Evolutionary conservation across 176 grass and related monocot genomes (phyloP).

Genomic region (Poa pratensis): DNA sequence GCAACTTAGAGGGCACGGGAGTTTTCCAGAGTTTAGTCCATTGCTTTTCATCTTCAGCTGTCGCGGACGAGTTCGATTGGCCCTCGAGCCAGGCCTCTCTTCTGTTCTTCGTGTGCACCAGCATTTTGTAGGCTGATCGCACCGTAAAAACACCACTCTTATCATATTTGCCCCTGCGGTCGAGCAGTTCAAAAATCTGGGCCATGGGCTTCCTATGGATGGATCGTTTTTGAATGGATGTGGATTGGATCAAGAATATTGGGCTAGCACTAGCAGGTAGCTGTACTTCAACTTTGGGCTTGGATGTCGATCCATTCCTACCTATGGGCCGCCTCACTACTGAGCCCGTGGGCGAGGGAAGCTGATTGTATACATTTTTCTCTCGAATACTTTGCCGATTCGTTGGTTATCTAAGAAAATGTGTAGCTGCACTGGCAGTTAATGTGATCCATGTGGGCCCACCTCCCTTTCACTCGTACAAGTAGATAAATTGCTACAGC

Average conservation of each 20-base stretch:
- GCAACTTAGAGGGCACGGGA: no score
- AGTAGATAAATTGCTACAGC: background rate
- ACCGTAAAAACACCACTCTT: no score
- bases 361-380: background rate
- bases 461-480: background rate
- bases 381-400: no score
- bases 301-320: background rate
- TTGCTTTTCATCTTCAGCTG: no score
- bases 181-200: no score
- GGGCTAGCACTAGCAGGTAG: background rate
- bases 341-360: background rate
- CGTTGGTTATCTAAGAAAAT: background rate
- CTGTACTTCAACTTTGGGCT: background rate
- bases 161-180: no score
- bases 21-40: no score
- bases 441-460: background rate
- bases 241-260: background rate
- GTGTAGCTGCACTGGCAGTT: background rate
- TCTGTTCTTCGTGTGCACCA: no score
- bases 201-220: no score
- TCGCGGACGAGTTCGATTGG: no score
- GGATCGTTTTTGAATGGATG: background rate
- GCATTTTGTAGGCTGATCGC: no score
- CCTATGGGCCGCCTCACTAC: background rate
- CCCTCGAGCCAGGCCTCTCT: no score